Conservation (phyloP, 192 early-diverging fungal species). For the Coemansia interrupta region DNA sequence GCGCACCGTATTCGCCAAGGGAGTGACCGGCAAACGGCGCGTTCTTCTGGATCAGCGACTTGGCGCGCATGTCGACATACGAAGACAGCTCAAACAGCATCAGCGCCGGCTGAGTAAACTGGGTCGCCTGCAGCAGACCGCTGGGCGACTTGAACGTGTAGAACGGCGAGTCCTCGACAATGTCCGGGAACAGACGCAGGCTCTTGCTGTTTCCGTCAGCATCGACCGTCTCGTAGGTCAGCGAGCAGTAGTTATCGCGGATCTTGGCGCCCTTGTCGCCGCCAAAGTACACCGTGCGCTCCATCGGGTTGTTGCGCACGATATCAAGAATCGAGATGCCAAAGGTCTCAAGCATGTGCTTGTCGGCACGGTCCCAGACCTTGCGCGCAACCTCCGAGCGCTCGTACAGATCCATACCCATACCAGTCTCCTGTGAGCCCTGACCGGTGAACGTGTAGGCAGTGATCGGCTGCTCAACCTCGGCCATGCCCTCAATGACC, state of each 20-base stretch:
- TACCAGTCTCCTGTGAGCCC: slow-evolving; percentile 91
- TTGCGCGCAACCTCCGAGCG: slow-evolving; percentile 76
- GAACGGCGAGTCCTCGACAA: slow-evolving; percentile 71
- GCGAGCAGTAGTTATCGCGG: slow-evolving; percentile 64
- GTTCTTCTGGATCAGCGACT: slow-evolving; percentile 80
- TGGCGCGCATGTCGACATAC: slow-evolving; percentile 84
- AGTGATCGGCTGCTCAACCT: slow-evolving; percentile 89
- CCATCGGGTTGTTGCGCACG: slow-evolving; percentile 53
- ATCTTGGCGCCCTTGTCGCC: slow-evolving; percentile 39
- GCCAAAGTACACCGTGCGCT: slow-evolving; percentile 59
- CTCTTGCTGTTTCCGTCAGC: slow-evolving; percentile 70
- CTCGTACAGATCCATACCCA: slow-evolving; percentile 92
- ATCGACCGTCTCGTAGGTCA: slow-evolving; percentile 89
- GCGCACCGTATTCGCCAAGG: slow-evolving; percentile 91
- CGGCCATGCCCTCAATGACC: slow-evolving; percentile 83
- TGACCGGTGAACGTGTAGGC: slow-evolving; percentile 95
- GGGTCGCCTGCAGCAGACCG: slow-evolving; percentile 88
- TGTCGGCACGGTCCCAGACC: slow-evolving; percentile 90
- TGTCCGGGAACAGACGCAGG: slow-evolving; percentile 85
- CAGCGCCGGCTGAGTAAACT: slow-evolving; percentile 91
- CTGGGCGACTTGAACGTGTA: slow-evolving; percentile 85
- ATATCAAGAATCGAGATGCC: slow-evolving; percentile 53
- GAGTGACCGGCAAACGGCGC: slow-evolving; percentile 92
- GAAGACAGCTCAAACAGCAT: slow-evolving; percentile 89
- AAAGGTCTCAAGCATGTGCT: slow-evolving; percentile 79